Evolutionary conservation across 2,329 filamentous ascomycete species (phyloP).

Genomic region (Didymella keratinophila): DNA sequence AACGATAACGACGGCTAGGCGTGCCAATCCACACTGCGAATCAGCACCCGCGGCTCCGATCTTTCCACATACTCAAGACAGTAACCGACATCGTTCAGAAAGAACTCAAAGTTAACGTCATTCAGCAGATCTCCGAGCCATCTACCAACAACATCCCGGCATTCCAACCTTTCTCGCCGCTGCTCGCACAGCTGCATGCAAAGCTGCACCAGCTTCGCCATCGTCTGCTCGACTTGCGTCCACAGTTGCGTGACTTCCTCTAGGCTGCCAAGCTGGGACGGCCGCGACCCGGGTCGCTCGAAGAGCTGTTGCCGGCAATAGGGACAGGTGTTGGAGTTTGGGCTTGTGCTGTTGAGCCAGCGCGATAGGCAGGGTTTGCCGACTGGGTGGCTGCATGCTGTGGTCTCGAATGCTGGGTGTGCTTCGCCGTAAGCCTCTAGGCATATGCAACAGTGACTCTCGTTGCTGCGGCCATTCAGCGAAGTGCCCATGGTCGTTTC

Average conservation of each 20-base stretch:
- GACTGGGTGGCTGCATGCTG: constrained; percentile 20
- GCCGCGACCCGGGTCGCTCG: constrained; percentile 13
- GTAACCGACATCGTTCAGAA: constrained; percentile 12
- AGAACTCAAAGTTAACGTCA: constrained; percentile 18
- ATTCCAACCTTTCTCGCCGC: no score
- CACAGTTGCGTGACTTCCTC: no score
- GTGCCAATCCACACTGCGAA: constrained; percentile 20
- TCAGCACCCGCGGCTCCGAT: background rate
- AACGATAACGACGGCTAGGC: background rate
- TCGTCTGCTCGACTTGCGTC: no score
- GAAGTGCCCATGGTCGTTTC: background rate
- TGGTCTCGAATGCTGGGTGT: constrained; percentile 21
- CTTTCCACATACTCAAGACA: constrained; percentile 1
- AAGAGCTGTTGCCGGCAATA: constrained; percentile 23
- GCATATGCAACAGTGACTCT: constrained; percentile 23
- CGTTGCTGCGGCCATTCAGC: background rate
- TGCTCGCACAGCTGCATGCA: no score
- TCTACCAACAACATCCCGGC: no score
- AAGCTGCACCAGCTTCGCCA: no score
- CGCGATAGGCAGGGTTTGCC: constrained; percentile 21
- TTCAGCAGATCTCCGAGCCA: no score
- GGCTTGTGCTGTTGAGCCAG: constrained; percentile 23
- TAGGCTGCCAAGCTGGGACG: background rate
- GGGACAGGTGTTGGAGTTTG: constrained; percentile 24
- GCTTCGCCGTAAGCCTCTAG: constrained; percentile 9